Percentiles rank a stretch among this genome's conserved stretches.
Evolutionary conservation across 2,329 filamentous ascomycete genomes (phyloP).

Genomic region (Curvularia lunata): DNA sequence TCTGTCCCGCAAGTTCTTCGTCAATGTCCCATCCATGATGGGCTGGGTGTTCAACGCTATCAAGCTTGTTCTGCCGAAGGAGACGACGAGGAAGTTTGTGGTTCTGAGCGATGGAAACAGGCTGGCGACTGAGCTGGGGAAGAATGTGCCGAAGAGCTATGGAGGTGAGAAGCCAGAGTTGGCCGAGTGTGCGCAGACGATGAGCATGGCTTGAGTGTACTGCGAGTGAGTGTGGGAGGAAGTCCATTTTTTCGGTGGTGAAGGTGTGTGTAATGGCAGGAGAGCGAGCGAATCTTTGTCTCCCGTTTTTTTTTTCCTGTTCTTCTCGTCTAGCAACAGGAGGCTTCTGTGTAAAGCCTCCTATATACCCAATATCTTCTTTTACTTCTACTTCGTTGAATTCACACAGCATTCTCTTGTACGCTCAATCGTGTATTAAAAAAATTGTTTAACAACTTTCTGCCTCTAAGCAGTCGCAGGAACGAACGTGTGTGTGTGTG

Average conservation of each 20-base stretch:
- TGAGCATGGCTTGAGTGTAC: conserved; percentile 40
- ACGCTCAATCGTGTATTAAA: background rate
- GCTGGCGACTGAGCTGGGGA: conserved; percentile 70
- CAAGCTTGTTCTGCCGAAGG: conserved; percentile 55
- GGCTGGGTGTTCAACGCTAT: conserved; percentile 68
- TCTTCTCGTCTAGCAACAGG: background rate
- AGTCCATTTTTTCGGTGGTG: background rate
- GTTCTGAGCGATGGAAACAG: conserved; percentile 65
- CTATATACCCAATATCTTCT: background rate
- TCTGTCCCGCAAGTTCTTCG: conserved; percentile 89
- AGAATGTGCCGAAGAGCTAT: conserved; percentile 75
- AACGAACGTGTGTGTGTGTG: background rate
- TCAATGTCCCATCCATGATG: conserved; percentile 92
- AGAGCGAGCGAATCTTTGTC: background rate
- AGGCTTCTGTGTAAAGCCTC: background rate
- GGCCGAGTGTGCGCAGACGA: conserved; percentile 52
- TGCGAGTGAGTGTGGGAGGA: background rate
- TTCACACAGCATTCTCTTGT: background rate
- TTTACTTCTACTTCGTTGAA: background rate
- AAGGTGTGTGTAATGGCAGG: background rate
- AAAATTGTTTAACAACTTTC: background rate
- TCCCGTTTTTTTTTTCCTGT: background rate
- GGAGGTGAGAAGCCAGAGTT: conserved; percentile 72
- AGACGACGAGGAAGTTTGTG: conserved; percentile 58
- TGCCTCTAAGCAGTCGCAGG: background rate